phyloP scores from a whole-genome alignment of 139 green algal species.

The Closterium sp. region DNA sequence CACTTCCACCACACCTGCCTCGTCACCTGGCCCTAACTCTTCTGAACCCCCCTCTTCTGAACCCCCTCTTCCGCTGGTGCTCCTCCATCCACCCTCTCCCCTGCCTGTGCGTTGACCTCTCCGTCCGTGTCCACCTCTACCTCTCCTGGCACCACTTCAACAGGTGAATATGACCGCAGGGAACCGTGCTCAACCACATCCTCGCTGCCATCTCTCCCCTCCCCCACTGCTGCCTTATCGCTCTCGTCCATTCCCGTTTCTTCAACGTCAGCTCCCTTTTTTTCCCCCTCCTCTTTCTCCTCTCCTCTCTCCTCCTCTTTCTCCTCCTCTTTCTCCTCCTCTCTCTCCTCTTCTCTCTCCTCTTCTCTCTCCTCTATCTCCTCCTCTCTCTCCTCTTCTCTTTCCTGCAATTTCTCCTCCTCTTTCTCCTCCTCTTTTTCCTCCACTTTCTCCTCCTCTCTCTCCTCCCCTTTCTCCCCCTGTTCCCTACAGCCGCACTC shows the following conservation, averaged over 20 bases:
- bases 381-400: too few relatives aligned
- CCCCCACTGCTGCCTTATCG: neutral
- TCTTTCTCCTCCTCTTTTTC: neutral
- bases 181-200: neutral
- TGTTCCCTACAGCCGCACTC: too few relatives aligned
- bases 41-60: too few relatives aligned
- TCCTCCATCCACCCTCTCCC: neutral
- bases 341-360: neutral
- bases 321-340: neutral
- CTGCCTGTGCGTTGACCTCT: too few relatives aligned
- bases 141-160: too few relatives aligned
- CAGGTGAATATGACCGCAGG: too few relatives aligned
- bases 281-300: neutral
- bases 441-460: neutral
- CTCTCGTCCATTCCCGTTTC: neutral
- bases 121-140: too few relatives aligned
- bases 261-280: neutral
- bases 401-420: neutral
- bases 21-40: neutral
- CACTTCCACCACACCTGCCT: neutral
- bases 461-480: neutral
- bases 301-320: neutral
- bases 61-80: neutral
- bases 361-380: too few relatives aligned
- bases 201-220: neutral